Evolutionary conservation across 768 basidiomycete genomes (phyloP).

Genomic region (Neoboletus magnificus): DNA sequence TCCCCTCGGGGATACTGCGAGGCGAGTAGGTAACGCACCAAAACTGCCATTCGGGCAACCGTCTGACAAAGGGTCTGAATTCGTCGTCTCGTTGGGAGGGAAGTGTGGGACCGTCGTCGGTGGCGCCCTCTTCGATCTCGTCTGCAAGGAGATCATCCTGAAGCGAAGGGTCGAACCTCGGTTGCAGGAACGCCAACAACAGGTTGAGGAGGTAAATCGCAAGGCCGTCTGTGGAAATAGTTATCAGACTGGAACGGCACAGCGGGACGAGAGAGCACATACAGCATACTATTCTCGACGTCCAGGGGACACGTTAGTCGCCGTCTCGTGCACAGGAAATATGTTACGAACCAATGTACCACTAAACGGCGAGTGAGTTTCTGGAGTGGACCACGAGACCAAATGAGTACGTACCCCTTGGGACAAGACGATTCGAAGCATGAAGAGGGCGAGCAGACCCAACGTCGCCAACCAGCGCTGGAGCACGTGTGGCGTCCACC

Average conservation of each 20-base stretch:
- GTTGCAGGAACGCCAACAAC: conserved; percentile 95
- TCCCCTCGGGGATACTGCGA: neutral
- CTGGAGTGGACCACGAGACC: neutral
- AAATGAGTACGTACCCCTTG: conserved; percentile 68
- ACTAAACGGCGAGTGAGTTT: conserved; percentile 42
- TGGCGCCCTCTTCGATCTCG: conserved; percentile 91
- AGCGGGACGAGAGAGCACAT: conserved; percentile 30
- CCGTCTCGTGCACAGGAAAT: neutral
- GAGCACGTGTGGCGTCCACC: conserved; percentile 85
- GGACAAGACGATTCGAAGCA: conserved; percentile 79
- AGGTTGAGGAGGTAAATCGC: conserved; percentile 96
- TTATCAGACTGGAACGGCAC: neutral
- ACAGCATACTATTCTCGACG: conserved; percentile 58
- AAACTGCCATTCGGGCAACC: conserved; percentile 96
- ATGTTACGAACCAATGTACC: conserved; percentile 80
- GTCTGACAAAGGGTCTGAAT: conserved; percentile 93
- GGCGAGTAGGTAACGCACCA: conserved; percentile 52
- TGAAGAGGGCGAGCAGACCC: conserved; percentile 69
- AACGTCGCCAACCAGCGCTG: conserved; percentile 84
- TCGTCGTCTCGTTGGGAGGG: conserved; percentile 84
- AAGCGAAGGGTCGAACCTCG: conserved; percentile 94
- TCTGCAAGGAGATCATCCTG: conserved; percentile 92
- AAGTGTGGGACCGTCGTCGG: conserved; percentile 52
- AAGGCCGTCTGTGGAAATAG: conserved; percentile 60
- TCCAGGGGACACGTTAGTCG: neutral